Base-by-base conservation (phyloP, 2,329 filamentous ascomycete genomes). In the Fusarium sambucinum region DNA sequence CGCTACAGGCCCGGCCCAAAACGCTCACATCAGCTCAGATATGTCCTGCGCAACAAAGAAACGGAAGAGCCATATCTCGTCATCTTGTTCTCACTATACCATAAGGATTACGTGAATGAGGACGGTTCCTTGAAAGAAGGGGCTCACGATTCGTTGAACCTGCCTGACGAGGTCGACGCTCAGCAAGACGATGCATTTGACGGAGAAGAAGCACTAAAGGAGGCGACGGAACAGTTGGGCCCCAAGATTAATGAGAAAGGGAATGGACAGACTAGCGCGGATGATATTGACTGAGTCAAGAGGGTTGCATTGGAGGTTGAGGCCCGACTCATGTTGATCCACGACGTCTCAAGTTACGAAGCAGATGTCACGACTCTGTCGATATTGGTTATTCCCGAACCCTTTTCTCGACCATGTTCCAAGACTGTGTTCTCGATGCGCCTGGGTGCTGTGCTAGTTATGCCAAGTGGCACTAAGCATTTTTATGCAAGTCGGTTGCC, bases 1-100 rank as follows among this genome's bases (percentile, higher is more conserved):
- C 37, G 59, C 59, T 52, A 42, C 59, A 76, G 77, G 73, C 71
- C 75, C 48, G 65, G 63, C 48, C 73, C 74, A 73, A 86, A 87
- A 77, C 92, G 92, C 84, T 91, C 92, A 83, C 92, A 96, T 81
- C 86, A 89, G 71, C 87, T 96, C 81, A 94, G 94, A 86, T 97
- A 98, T 80, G 93, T 96, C 60, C 86, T 98, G 75, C 95, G 94
- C 76, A 92, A 97, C 79, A 88, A 88, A 63, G 79, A 84, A 23
- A 95, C 92, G 0, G 87, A 87, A 47, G 86, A 92, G 33, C 86
- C 92, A 17, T 92, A 97, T 72, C 88, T 97, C 30, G 92, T 95
- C 45, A 84, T 98, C 17, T 80, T 93, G 7, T 95, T 98, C 77
- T 91, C 90, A 19, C 83, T 97, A 6, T 85, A 96, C 62, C 86